These are phyloP conservation scores for Cupressus sempervirens DNA, from an alignment of 75 land plant genomes.

Conservation along the genomic window DNA sequence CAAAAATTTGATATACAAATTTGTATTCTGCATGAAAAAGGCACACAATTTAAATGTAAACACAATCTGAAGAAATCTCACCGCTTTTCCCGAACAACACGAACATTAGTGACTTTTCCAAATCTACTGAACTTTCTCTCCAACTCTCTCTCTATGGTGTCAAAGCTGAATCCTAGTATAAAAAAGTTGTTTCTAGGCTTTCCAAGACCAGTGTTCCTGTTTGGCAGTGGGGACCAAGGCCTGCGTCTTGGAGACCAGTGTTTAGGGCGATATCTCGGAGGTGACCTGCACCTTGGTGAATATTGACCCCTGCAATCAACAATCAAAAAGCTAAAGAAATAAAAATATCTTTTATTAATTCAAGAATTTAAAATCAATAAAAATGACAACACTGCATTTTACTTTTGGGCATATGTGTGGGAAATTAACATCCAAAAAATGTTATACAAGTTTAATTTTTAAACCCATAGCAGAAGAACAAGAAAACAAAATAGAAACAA, in stretches of 20 bases:
- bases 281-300: constrained; percentile 27
- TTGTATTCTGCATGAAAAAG: neutral
- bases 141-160: constrained; percentile 51
- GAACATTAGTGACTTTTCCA: constrained; percentile 55
- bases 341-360: neutral
- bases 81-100: constrained; percentile 61
- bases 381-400: neutral
- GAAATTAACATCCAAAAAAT: neutral
- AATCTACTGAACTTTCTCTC: constrained; percentile 54
- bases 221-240: constrained; percentile 60
- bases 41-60: neutral
- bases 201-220: constrained; percentile 54
- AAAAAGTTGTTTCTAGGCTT: constrained; percentile 60
- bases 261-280: constrained; percentile 22
- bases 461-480: neutral
- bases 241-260: constrained; percentile 41
- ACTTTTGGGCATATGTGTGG: neutral
- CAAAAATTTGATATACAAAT: neutral
- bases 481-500: neutral
- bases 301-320: constrained; percentile 10
- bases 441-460: neutral
- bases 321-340: neutral
- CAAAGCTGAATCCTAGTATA: constrained; percentile 57
- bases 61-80: constrained; percentile 4
- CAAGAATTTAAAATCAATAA: neutral